Conservation (phyloP, 306 rosid species). For the Sicyos baderoa region DNA sequence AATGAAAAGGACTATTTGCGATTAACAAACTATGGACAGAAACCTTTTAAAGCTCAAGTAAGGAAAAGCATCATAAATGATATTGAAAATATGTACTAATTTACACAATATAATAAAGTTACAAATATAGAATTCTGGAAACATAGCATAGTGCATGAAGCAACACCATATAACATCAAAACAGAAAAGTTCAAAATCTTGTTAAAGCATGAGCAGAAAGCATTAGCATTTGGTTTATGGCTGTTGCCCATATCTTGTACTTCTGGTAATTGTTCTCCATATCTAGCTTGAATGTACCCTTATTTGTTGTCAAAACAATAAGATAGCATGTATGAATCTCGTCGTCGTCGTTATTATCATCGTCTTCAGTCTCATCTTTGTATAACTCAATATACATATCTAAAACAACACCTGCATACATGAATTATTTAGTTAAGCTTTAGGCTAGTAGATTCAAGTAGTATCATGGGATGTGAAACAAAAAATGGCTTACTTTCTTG, state of each 20-base stretch:
- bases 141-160: not conserved
- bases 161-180: not conserved
- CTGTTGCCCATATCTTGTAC: constrained; percentile 62
- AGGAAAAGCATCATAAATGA: not conserved
- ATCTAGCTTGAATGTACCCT: constrained; percentile 78
- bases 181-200: constrained; percentile 24
- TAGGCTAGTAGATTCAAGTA: not conserved
- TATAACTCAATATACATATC: constrained; percentile 15
- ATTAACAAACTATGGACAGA: not conserved
- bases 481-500: constrained; percentile 51
- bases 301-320: constrained; percentile 55
- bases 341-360: constrained; percentile 17
- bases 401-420: constrained; percentile 3
- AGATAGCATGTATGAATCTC: constrained; percentile 66
- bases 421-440: not conserved
- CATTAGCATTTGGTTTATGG: constrained; percentile 68
- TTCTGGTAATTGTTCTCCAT: constrained; percentile 60
- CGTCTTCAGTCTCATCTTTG: constrained; percentile 47
- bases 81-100: constrained; percentile 9
- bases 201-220: constrained; percentile 62
- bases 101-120: constrained; percentile 10
- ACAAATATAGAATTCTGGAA: not conserved
- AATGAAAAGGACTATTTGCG: not conserved
- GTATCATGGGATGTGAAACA: not conserved
- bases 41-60: not conserved